A percentile compares a stretch with the other conserved stretches of the same genome.
phyloP scores from a whole-genome alignment of 2,329 filamentous ascomycete genomes.

The Phoma sp. region DNA sequence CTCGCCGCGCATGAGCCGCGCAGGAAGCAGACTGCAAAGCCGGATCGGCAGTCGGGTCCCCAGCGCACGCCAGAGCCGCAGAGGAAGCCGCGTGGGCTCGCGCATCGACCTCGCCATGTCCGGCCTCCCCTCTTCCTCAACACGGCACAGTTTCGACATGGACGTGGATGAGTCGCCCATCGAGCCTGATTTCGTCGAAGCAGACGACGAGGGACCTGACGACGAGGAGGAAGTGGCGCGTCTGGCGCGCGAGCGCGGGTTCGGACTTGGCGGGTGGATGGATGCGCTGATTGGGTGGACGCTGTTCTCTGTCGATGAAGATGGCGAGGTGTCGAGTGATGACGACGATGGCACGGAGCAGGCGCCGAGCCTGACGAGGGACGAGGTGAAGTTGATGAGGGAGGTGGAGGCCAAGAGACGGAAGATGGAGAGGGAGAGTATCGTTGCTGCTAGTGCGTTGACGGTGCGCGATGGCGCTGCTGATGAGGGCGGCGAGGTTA shows the following conservation, averaged over 20 bases:
- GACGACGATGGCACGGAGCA: conserved; percentile 36
- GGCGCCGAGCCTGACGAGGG: conserved; percentile 33
- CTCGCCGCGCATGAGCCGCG: conserved; percentile 38
- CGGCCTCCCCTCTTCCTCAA: conserved; percentile 21
- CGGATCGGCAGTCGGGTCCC: conserved; percentile 48
- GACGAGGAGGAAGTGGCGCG: conserved; percentile 62
- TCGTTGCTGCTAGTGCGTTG: conserved; percentile 46
- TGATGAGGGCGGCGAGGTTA: conserved; percentile 23
- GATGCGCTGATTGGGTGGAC: conserved; percentile 65
- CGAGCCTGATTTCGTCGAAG: conserved; percentile 60
- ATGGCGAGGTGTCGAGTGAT: conserved; percentile 49
- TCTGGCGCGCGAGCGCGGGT: conserved; percentile 59
- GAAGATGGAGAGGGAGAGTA: conserved; percentile 46
- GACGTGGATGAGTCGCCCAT: conserved; percentile 33
- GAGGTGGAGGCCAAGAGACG: conserved; percentile 47
- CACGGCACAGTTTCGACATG: conserved; percentile 41
- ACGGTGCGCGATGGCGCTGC: conserved; percentile 40
- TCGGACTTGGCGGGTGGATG: conserved; percentile 63
- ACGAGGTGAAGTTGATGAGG: conserved; percentile 46
- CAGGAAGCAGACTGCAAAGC: conserved; percentile 46
- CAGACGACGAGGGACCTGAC: conserved; percentile 48
- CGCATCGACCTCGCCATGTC: conserved; percentile 48
- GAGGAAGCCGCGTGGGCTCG: conserved; percentile 45
- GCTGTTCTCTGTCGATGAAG: conserved; percentile 61
- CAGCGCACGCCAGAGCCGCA: conserved; percentile 48